Base-by-base conservation (phyloP, 2,329 filamentous ascomycete species). In the Epichloe elymi region DNA sequence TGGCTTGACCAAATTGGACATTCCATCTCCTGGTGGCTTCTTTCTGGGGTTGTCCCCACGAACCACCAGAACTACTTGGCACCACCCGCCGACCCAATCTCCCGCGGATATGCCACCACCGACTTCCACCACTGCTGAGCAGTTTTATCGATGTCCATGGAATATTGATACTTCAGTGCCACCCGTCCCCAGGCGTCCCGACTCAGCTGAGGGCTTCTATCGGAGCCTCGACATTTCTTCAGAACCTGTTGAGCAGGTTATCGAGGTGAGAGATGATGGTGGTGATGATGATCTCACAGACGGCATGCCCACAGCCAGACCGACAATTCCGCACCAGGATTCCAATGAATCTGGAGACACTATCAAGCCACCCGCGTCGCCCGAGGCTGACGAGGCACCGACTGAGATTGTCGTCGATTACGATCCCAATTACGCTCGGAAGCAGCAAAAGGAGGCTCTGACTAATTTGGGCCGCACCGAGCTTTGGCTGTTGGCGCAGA, bases 11-110 rank as follows among this genome's bases (percentile, higher is more conserved):
- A 82, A 79, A 53, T 76, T 96, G 19, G 90, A 90, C 26, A 89
- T 97, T 36, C 91, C 90, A 5, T 96, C 91, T 0, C 91, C 91
- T 0, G 85, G 88, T 26, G 88, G 86, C 1, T 96, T 96, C 74
- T 96, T 96, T 67, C 87, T 87, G 2, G 88, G 85, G 0, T 76
- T 96, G 30, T 87, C 85, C 38, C 80, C 84, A 3, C 78, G 80
- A 49, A 82, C 84, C 38, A 82, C 84, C 38, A 81, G 89, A 49
- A 82, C 83, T 61, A 93, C 90, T 12, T 97, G 91, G 91, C 82
- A 88, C 60, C 82, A 88, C 60, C 70, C 83, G 53, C 73, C 76
- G 11, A 69, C 70, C 30, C 70, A 67, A 57, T 73, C 75, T 19
- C 74, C 76, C 12, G 74, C 79, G 7, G 76, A 75, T 17, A 63